Base-by-base conservation (phyloP, 2,329 filamentous ascomycete species). In the Monosporascus sp. region DNA sequence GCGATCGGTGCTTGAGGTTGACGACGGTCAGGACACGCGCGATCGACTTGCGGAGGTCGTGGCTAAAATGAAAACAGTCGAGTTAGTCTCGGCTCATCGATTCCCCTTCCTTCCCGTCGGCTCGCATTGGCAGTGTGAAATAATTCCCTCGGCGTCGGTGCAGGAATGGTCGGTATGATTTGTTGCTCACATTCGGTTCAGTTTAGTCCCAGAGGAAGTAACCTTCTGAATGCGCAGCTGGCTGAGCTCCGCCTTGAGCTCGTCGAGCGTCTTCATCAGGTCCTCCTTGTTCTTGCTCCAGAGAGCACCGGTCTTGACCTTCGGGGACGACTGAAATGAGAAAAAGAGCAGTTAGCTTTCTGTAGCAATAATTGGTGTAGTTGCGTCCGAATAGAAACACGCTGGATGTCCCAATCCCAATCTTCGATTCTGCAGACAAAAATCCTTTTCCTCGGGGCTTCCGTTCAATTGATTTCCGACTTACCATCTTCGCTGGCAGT, bases 201-300 rank as follows among this genome's bases (percentile, higher is more conserved):
- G 86, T 86, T 99, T 99, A 73, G 89, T 89, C 72, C 90, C 87
- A 68, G 90, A 91, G 70, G 93, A 95, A 72, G 91, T 83, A 75
- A 99, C 92, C 88, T 99, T 97, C 83, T 97, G 93, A 74, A 96
- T 96, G 75, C 94, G 89, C 72, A 99, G 85, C 81, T 93, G 88
- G 73, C 90, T 89, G 67, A 99, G 87, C 83, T 99, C 95, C 63
- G 87, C 85, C 89, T 97, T 96, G 75, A 96, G 83, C 79, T 96
- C 91, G 69, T 85, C 86, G 72, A 97, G 87, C 79, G 96, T 91
- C 85, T 94, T 96, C 74, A 85, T 84, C 78, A 99, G 84, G 71
- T 99, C 95, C 73, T 96, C 90, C 88, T 97, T 97, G 88, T 84
- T 92, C 90, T 99, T 99, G 82, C 85, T 86, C 94, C 94, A 97